Conservation (phyloP, 116 monocot species). For the Phalaenopsis hybrid region DNA sequence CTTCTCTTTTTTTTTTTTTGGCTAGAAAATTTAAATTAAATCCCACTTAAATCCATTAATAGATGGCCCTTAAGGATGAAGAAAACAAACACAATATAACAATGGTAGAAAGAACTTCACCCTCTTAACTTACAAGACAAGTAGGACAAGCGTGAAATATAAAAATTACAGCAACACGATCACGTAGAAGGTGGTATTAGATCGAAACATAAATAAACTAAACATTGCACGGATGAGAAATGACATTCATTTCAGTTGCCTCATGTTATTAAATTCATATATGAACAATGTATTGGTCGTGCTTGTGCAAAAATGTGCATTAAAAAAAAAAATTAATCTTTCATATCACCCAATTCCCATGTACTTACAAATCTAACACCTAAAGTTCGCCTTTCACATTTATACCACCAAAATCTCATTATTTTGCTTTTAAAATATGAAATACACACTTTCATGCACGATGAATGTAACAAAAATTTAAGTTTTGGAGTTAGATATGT, state of each 20-base stretch:
- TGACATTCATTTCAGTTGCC: not conserved
- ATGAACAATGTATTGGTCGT: not conserved
- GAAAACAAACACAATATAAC: not conserved
- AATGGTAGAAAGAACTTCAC: not conserved
- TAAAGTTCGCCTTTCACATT: too few relatives aligned
- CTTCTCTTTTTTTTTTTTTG: too few relatives aligned
- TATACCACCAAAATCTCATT: too few relatives aligned
- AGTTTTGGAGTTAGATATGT: too few relatives aligned
- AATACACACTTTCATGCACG: too few relatives aligned
- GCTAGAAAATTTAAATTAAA: too few relatives aligned
- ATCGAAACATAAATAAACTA: not conserved
- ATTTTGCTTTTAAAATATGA: too few relatives aligned
- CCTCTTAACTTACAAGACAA: not conserved
- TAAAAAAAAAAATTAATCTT: not conserved
- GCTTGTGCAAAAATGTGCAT: not conserved
- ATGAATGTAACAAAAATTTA: too few relatives aligned
- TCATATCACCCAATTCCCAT: too few relatives aligned
- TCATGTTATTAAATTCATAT: not conserved
- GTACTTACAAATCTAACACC: too few relatives aligned
- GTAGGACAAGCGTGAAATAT: not conserved
- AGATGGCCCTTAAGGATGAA: too few relatives aligned
- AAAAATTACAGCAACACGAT: not conserved
- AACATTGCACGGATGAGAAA: not conserved
- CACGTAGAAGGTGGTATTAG: not conserved
- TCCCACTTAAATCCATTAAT: too few relatives aligned